Base-by-base conservation (phyloP, 306 rosid genomes). In the Quercus glauca region DNA sequence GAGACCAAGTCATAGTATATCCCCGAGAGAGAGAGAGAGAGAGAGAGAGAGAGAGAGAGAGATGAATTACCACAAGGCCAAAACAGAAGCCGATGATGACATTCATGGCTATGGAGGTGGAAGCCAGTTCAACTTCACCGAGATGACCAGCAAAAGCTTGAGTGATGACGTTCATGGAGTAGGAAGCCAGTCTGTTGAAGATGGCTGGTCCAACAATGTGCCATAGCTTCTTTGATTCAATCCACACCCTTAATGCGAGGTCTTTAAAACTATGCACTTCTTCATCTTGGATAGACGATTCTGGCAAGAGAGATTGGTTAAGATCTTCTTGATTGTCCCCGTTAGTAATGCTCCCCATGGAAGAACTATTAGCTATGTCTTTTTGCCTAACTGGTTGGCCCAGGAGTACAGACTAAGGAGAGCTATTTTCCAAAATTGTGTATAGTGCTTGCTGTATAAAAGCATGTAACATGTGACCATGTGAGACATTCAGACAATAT, bases 221-320 rank as follows among this genome's bases (percentile, higher is more conserved):
- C 87, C 82, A 84, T 20, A 80, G 80, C 77, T 84, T 80, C 82
- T 73, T 80, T 23, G 87, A 76, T 68, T 84, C 87, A 13, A 57
- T 37, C 85, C 82, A 73, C 3, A 63, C 55, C 51, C 80, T 81
- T 41, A 41, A 6, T 0, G 52, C 0, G 26, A 82, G 81, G 52
- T 13, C 51, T n/a, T n/a, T 71, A 13, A 18, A n/a, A 5, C 71
- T 52, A 19, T 53, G 37, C 17, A 41, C 29, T 12, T 8, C 45
- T 2, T 73, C 12, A 25, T 58, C 80, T 4, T 13, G 10, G 13
- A 41, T 8, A 1, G 51, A 67, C 6, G 72, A 9, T 29, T 55
- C 60, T 10, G 74, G 75, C 52, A 85, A 31, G 1, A 88, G 81
- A 2, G 85, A 11, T 45, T 64, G 33, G 59, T 37, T 45, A 1